Percentiles rank a stretch among this genome's conserved stretches.
Evolutionary conservation across 495 filamentous ascomycete genomes (phyloP).

Genomic region (Xylaria longipes): DNA sequence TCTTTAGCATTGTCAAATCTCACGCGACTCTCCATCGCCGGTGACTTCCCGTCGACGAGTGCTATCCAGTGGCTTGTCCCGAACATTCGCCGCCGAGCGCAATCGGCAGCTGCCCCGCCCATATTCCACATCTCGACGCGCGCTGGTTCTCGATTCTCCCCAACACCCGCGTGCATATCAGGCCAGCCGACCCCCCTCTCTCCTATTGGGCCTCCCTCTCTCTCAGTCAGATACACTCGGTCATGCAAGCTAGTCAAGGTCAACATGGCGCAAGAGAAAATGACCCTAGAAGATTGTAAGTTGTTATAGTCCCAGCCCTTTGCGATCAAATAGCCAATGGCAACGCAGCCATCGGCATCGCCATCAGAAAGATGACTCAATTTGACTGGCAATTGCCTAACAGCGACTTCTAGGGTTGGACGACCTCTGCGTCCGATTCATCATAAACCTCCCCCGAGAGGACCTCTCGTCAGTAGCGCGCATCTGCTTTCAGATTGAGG

Average conservation of each 20-base stretch:
- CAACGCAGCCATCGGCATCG: background rate
- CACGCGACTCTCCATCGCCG: background rate
- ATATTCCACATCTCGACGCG: constrained; percentile 10
- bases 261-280: constrained; percentile 80
- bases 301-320: constrained; percentile 29
- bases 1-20: background rate
- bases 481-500: constrained; percentile 97
- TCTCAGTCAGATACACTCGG: constrained; percentile 35
- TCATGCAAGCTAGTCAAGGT: constrained; percentile 52
- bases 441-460: constrained; percentile 90
- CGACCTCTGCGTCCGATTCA: constrained; percentile 93
- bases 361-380: background rate
- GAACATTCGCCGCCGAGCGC: constrained; percentile 23
- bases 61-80: background rate
- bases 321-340: background rate
- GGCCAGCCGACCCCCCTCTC: constrained; percentile 2
- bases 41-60: background rate
- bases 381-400: constrained; percentile 30
- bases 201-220: constrained; percentile 2
- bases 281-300: constrained; percentile 89
- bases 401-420: constrained; percentile 73
- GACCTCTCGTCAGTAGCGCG: constrained; percentile 89
- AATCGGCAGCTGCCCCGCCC: constrained; percentile 26
- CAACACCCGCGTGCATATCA: constrained; percentile 23
- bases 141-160: constrained; percentile 13